A percentile compares a stretch with the other conserved stretches of the same genome.
Conservation (phyloP, 495 filamentous ascomycete species). For the Polyplosphaeria fusca region DNA sequence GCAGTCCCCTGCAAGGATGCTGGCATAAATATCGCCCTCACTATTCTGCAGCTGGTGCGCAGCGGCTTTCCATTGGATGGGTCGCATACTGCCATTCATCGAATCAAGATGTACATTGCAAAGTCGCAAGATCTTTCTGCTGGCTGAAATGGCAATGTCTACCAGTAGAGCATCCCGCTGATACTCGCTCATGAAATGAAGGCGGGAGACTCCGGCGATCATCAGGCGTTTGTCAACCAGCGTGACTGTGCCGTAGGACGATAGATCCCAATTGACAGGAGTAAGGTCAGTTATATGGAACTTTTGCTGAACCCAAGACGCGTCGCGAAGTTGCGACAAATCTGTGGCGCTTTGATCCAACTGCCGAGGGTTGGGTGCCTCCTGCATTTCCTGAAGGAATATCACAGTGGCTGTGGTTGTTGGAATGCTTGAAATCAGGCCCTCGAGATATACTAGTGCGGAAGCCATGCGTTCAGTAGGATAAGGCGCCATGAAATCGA, state of each 20-base stretch:
- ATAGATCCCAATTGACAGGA: slow-evolving; percentile 38
- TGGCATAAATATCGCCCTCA: slow-evolving; percentile 30
- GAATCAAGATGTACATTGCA: slow-evolving; percentile 58
- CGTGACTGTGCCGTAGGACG: slow-evolving; percentile 50
- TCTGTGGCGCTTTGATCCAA: slow-evolving; percentile 34
- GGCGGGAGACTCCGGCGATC: slow-evolving; percentile 46
- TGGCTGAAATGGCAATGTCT: slow-evolving; percentile 40
- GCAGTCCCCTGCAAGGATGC: slow-evolving; percentile 50
- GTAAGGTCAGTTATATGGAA: slow-evolving; percentile 51
- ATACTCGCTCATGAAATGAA: slow-evolving; percentile 46
- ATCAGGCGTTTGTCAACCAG: slow-evolving; percentile 48
- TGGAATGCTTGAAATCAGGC: slow-evolving; percentile 25
- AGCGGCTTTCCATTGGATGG: slow-evolving; percentile 45
- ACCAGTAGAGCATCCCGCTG: slow-evolving; percentile 52
- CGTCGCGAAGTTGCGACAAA: slow-evolving; percentile 42
- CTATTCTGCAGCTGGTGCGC: slow-evolving; percentile 42
- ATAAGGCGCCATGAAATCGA: slow-evolving; percentile 49
- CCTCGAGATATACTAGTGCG: slow-evolving; percentile 45
- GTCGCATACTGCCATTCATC: slow-evolving; percentile 42
- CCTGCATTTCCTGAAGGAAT: slow-evolving; percentile 53
- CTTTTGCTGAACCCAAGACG: slow-evolving; percentile 44
- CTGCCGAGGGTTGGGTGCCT: neutral
- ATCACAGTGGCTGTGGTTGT: slow-evolving; percentile 40
- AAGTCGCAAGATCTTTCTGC: slow-evolving; percentile 39
- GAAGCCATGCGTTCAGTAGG: slow-evolving; percentile 44